A percentile compares a stretch with the other conserved stretches of the same genome.
phyloP scores from a whole-genome alignment of 768 basidiomycete genomes.

The Kwoniella mangroviensis region DNA sequence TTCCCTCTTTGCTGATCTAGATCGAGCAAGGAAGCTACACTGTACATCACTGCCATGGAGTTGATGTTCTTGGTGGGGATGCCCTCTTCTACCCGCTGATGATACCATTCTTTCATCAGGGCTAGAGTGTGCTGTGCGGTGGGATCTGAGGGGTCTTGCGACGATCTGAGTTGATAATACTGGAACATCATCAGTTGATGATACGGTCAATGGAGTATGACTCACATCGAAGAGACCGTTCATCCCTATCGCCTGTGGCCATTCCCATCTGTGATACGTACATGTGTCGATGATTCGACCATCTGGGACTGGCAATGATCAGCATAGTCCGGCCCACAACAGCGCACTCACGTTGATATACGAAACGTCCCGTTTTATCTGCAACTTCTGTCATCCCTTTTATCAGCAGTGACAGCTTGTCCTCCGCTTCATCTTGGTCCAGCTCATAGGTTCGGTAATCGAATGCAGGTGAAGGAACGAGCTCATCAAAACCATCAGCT shows the following conservation, averaged over 20 bases:
- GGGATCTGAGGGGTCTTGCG: constrained; percentile 35
- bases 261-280: constrained; percentile 37
- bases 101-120: constrained; percentile 37
- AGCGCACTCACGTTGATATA: constrained; percentile 18
- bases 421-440: constrained; percentile 18
- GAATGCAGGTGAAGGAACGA: constrained; percentile 23
- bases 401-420: constrained; percentile 11
- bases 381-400: constrained; percentile 16
- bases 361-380: constrained; percentile 19
- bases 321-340: neutral
- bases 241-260: constrained; percentile 41
- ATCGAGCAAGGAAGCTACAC: constrained; percentile 27
- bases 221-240: constrained; percentile 39
- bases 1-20: constrained; percentile 57
- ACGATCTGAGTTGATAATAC: constrained; percentile 61
- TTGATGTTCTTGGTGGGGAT: constrained; percentile 40
- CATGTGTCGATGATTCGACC: constrained; percentile 24
- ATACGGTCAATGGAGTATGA: too few relatives aligned
- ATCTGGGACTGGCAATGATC: constrained; percentile 12
- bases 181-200: constrained; percentile 36
- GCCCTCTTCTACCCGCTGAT: constrained; percentile 19
- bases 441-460: constrained; percentile 33
- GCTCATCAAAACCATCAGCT: constrained; percentile 19
- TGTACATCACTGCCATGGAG: constrained; percentile 30
- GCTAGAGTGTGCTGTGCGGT: constrained; percentile 14